Conservation (phyloP, 208 protist species). For the Wallacemonas sp. region DNA sequence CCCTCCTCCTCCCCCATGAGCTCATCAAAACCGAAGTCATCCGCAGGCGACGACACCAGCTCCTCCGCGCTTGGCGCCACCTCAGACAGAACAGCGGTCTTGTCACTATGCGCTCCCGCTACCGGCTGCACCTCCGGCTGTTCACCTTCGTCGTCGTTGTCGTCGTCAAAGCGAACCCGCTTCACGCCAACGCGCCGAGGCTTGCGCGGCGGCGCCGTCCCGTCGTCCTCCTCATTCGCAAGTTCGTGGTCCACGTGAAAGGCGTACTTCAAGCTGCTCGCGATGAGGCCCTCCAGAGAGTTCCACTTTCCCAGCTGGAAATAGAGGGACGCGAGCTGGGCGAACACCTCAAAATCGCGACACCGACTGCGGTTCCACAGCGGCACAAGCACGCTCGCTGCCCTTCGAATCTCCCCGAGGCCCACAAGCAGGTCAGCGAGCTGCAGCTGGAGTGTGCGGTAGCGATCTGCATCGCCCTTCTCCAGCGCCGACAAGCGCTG, state of each 20-base stretch:
- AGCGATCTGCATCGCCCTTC: conserved; percentile 42
- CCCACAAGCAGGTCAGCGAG: conserved; percentile 85
- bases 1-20: not conserved
- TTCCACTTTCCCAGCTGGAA: conserved; percentile 88
- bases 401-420: conserved; percentile 76
- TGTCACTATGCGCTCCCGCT: too few relatives aligned
- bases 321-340: conserved; percentile 80
- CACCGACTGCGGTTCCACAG: conserved; percentile 81
- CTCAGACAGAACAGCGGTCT: too few relatives aligned
- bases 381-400: conserved; percentile 60
- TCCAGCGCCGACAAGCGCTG: conserved; percentile 78
- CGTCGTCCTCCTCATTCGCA: not conserved
- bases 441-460: conserved; percentile 82
- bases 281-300: conserved; percentile 78
- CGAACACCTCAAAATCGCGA: conserved; percentile 89
- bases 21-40: conserved; percentile 35
- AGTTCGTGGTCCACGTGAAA: conserved; percentile 36
- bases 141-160: conserved; percentile 27
- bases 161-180: conserved; percentile 70
- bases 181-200: conserved; percentile 20
- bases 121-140: too few relatives aligned
- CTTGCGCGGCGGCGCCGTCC: conserved; percentile 19
- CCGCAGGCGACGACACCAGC: not conserved
- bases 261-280: conserved; percentile 72
- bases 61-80: conserved; percentile 1